Base-by-base conservation (phyloP, 169 alveolate genomes). In the Babesia sp. region DNA sequence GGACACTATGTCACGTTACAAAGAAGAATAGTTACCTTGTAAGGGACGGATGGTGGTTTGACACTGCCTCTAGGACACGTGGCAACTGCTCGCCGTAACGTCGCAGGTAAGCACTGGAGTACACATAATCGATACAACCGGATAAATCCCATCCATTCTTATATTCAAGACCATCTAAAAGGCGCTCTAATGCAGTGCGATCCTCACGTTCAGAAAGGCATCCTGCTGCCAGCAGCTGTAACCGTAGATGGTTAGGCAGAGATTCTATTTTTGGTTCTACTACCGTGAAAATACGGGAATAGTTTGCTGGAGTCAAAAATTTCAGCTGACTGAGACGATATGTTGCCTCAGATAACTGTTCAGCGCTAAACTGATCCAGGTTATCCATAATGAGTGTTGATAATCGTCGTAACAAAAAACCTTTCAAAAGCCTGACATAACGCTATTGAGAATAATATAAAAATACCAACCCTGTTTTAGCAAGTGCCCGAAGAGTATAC, bases 321-420 rank as follows among this genome's bases (percentile, higher is more conserved):
- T 81, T 81, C 44, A 71, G 56, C 57, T 44, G 57, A n/a, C 72
- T 28, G 22, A 81, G 85, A 34, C 89, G 37, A 63, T 64, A 63
- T 0, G 70, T 20, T 36, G 66, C 71, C 45, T 72, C 75, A 6
- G 57, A 51, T 16, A 81, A 58, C 56, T 81, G 84, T 31, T 48
- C 46, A 16, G 48, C 60, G 14, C 63, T 55, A 56, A 81, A 81
- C 60, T 81, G 89, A 51, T 81, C 89, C 37, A 81, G 70, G 54
- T 81, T 81, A 44, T 81, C 89, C 72, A 67, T 68, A 45, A 81
- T 63, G 18, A 81, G 61, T 6, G 89, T 81, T 33, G 70, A 68
- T 37, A 81, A 72, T n/a, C 89, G 77, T 29, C 89, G 36, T 36
- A 81, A 42, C 58, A 81, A 54, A 48, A 81, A 81, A 48, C 89